Percentiles rank a stretch among this genome's conserved stretches.
These are phyloP conservation scores for Ramaria rubella DNA, from an alignment of 768 basidiomycete genomes.

Conservation along the genomic window DNA sequence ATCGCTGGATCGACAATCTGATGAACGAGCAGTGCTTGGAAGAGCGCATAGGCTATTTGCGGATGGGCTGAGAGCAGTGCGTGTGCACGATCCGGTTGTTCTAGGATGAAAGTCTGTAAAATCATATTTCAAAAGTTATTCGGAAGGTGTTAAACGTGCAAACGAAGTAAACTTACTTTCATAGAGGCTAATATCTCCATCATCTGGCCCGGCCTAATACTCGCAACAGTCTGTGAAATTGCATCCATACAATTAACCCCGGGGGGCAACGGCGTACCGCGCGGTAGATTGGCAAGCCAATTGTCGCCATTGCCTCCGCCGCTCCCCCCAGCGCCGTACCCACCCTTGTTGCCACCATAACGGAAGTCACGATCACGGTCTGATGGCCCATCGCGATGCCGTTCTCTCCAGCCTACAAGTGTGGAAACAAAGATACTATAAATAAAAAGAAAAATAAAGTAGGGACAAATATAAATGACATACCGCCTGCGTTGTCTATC, in stretches of 20 bases:
- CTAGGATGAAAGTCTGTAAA: conserved; percentile 82
- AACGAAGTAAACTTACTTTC: conserved; percentile 61
- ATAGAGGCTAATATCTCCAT: conserved; percentile 96
- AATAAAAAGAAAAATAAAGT: not conserved
- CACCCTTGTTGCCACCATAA: conserved; percentile 13
- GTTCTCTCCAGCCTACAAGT: conserved; percentile 34
- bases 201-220: conserved; percentile 74
- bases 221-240: conserved; percentile 81
- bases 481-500: conserved; percentile 49
- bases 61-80: conserved; percentile 75
- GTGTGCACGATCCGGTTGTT: conserved; percentile 85
- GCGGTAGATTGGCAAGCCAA: conserved; percentile 64
- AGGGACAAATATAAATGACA: not conserved
- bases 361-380: conserved; percentile 38
- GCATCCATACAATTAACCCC: conserved; percentile 71
- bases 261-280: conserved; percentile 65
- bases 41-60: conserved; percentile 91
- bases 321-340: not conserved
- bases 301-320: conserved; percentile 16
- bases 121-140: conserved; percentile 8
- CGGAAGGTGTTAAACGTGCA: conserved; percentile 12
- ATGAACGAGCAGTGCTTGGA: conserved; percentile 89
- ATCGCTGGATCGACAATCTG: conserved; percentile 88
- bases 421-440: not conserved
- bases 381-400: conserved; percentile 48